Base-by-base conservation (phyloP, 345 rosid species). In the Dovyalis caffra region DNA sequence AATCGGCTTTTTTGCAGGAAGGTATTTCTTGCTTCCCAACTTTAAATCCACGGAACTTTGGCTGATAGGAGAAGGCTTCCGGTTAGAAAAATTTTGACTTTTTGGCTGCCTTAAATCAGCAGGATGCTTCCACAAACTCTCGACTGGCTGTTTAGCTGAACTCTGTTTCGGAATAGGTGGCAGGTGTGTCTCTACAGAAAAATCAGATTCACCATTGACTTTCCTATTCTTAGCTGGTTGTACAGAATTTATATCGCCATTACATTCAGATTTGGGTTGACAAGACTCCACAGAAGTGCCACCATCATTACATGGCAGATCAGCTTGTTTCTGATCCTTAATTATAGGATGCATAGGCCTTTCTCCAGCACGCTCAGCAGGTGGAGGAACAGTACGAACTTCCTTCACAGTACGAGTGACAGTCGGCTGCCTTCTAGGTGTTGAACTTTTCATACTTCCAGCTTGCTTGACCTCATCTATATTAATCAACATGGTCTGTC, bases 391-490 rank as follows among this genome's bases (percentile, higher is more conserved):
- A 40, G 78, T 53, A 18, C 97, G 91, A 77, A 82, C 84, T 68
- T 95, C 99, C 88, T 89, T 95, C 32, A 87, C 90, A 28, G 89
- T 87, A 53, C 99, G 99, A 34, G 86, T 83, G 63, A 84, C 73
- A 68, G 87, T 56, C 29, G 95, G 90, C 79, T 79, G 98, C 81
- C 93, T 87, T 80, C 91, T 89, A 67, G 98, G 98, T 28, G 94
- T 93, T 16, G 91, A 84, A 21, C 88, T 83, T 82, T 92, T 96
- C 69, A 86, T 77, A 6, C 92, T 72, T 33, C 93, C 89, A 71
- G 90, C 97, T 88, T 93, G 98, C 87, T 90, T 96, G 82, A 90
- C 97, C 80, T 92, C 99, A 83, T 96, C 99, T 75, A 92, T 70
- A 74, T 92, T 88, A 60, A 96, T 90, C 84, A 96, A 87, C 92